Percentiles rank a stretch among this genome's conserved stretches.
Conservation (phyloP, 2,329 filamentous ascomycete species). For the Sarocladium oryzae region DNA sequence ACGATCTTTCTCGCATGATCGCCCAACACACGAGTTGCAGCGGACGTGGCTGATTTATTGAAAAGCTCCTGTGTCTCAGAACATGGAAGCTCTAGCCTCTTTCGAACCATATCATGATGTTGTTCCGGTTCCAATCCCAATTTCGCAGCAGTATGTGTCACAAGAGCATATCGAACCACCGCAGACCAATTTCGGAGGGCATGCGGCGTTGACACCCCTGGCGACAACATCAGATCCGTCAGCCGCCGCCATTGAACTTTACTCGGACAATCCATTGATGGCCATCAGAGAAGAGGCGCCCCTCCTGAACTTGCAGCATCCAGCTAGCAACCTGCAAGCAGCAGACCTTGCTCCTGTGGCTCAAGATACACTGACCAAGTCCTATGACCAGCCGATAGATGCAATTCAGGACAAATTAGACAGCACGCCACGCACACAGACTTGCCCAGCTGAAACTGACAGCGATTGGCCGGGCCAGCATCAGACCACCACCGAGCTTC, state of each 20-base stretch:
- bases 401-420: not conserved
- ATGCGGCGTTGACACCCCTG: not conserved
- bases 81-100: not conserved
- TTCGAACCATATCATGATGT: conserved; percentile 3
- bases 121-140: not conserved
- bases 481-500: not conserved
- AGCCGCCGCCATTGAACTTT: not conserved
- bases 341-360: not conserved
- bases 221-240: not conserved
- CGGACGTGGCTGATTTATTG: not conserved
- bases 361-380: not conserved
- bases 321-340: not conserved
- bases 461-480: not conserved
- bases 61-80: not conserved
- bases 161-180: not conserved
- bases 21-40: not conserved
- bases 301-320: not conserved
- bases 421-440: not conserved
- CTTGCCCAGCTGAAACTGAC: not conserved
- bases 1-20: not conserved
- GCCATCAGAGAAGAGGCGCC: not conserved
- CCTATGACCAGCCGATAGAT: not conserved
- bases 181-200: not conserved
- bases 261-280: not conserved
- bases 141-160: conserved; percentile 1